These are phyloP conservation scores for Flagelloscypha sp. DNA, from an alignment of 768 basidiomycete species.

Conservation along the genomic window DNA sequence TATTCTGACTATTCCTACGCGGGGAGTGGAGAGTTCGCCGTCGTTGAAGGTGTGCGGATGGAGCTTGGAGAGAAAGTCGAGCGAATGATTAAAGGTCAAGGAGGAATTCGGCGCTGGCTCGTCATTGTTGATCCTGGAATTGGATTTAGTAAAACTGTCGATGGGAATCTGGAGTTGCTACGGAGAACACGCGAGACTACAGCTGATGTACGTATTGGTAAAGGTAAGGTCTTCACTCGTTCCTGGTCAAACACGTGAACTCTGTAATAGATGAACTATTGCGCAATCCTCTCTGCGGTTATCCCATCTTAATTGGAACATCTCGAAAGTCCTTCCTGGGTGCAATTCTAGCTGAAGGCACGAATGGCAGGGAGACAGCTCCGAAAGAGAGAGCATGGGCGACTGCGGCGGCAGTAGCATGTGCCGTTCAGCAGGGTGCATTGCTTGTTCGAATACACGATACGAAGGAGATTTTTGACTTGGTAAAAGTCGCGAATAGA, in stretches of 20 bases:
- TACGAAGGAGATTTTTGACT: slow-evolving; percentile 63
- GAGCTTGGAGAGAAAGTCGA: slow-evolving; percentile 71
- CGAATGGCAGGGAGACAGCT: slow-evolving; percentile 44
- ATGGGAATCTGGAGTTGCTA: slow-evolving; percentile 67
- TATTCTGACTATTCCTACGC: slow-evolving; percentile 40
- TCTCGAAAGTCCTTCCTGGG: slow-evolving; percentile 87
- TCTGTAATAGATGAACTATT: slow-evolving; percentile 8
- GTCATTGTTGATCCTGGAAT: slow-evolving; percentile 88
- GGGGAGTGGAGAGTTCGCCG: slow-evolving; percentile 27
- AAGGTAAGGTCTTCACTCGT: slow-evolving; percentile 14
- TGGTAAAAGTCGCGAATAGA: slow-evolving; percentile 55
- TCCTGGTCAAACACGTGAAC: background rate
- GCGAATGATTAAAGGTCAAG: slow-evolving; percentile 51
- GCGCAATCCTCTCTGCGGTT: slow-evolving; percentile 48
- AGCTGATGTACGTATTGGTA: slow-evolving; percentile 26
- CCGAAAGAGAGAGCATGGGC: slow-evolving; percentile 69
- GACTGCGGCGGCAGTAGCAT: slow-evolving; percentile 69
- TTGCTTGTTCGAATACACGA: slow-evolving; percentile 80
- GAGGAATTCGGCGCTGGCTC: slow-evolving; percentile 79
- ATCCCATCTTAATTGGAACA: slow-evolving; percentile 65
- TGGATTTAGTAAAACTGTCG: slow-evolving; percentile 84
- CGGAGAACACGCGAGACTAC: slow-evolving; percentile 41
- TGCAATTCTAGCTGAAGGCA: slow-evolving; percentile 41
- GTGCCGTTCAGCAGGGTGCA: slow-evolving; percentile 67
- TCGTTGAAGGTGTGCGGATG: slow-evolving; percentile 56